Percentiles rank a stretch among this genome's conserved stretches.
Evolutionary conservation across 345 rosid genomes (phyloP).

Genomic region (Viola odorata): DNA sequence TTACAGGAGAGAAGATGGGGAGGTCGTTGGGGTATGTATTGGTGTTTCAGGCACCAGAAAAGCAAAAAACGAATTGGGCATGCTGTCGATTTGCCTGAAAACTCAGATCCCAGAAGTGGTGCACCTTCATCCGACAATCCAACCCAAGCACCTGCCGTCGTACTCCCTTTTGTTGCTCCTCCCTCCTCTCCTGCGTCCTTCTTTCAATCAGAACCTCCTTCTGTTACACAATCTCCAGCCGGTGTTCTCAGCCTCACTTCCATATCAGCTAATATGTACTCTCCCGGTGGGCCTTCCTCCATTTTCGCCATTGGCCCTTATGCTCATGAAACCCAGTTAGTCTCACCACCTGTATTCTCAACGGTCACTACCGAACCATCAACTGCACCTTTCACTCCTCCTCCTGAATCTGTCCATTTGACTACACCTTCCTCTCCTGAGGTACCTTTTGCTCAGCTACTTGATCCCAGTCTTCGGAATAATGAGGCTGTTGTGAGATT

Average conservation of each 20-base stretch:
- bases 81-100: constrained; percentile 56
- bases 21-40: constrained; percentile 48
- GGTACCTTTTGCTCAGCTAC: constrained; percentile 89
- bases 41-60: constrained; percentile 73
- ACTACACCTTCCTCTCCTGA: constrained; percentile 94
- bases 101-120: constrained; percentile 24
- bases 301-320: constrained; percentile 94
- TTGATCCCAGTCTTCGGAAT: constrained; percentile 41
- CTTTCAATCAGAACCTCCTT: constrained; percentile 86
- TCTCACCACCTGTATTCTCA: constrained; percentile 92
- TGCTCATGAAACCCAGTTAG: constrained; percentile 86
- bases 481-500: constrained; percentile 37
- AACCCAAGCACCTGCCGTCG: constrained; percentile 27
- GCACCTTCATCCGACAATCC: constrained; percentile 33
- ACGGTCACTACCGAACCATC: constrained; percentile 96
- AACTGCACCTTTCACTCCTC: constrained; percentile 92
- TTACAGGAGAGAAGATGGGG: constrained; percentile 76
- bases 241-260: constrained; percentile 56
- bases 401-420: constrained; percentile 73
- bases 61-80: constrained; percentile 64
- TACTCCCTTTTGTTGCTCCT: constrained; percentile 80
- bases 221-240: constrained; percentile 79
- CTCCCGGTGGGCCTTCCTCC: constrained; percentile 67
- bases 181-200: constrained; percentile 98
- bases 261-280: constrained; percentile 54